phyloP scores from a whole-genome alignment of 1,284 basidiomycete genomes.

The Trichosporon asahii region DNA sequence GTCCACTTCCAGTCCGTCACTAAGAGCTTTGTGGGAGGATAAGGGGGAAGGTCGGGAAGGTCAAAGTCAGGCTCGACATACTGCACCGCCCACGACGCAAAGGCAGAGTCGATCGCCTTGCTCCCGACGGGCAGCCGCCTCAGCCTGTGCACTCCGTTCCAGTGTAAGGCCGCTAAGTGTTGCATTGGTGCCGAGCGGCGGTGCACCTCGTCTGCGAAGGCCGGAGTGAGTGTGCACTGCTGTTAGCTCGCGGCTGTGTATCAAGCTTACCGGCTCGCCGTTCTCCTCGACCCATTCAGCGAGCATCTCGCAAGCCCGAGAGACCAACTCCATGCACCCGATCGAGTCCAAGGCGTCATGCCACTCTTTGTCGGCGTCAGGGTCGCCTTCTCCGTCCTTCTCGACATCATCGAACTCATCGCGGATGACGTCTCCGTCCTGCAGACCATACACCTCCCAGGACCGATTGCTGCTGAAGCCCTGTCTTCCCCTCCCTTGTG shows the following conservation, averaged over 20 bases:
- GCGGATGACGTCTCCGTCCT: neutral
- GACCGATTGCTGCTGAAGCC: neutral
- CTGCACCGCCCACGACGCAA: neutral
- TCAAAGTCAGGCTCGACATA: slow-evolving; percentile 1
- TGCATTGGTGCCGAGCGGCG: neutral
- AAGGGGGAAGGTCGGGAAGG: slow-evolving; percentile 3
- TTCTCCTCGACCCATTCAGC: neutral
- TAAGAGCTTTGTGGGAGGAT: neutral
- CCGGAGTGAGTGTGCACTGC: neutral
- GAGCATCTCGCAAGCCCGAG: neutral
- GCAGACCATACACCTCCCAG: neutral
- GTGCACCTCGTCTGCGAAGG: neutral
- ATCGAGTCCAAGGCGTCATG: neutral
- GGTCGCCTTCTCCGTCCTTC: neutral
- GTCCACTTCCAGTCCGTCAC: neutral
- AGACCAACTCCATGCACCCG: neutral
- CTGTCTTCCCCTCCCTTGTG: neutral
- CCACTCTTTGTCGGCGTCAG: neutral
- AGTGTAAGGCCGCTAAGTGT: neutral
- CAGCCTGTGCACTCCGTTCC: neutral
- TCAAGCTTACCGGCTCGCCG: neutral
- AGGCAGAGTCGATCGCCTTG: slow-evolving; percentile 2
- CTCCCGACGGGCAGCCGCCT: neutral
- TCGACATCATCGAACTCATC: neutral
- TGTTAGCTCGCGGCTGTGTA: neutral